A percentile compares a stretch with the other conserved stretches of the same genome.
Conservation (phyloP, 768 basidiomycete species). For the Trametes maxima region DNA sequence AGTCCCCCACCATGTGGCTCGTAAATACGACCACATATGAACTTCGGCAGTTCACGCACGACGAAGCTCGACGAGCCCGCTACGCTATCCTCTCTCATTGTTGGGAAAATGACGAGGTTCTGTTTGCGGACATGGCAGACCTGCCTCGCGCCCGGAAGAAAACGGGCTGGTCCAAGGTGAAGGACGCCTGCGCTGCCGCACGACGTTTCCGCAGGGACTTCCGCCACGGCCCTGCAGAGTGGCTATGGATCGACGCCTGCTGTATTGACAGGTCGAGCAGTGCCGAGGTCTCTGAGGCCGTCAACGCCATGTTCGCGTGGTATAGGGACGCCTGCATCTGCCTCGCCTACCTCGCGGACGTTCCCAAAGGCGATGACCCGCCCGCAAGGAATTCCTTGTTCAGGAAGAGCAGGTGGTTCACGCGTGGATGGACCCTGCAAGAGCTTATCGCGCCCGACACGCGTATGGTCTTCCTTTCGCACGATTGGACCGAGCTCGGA, state of each 20-base stretch:
- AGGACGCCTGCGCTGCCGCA: too few relatives aligned
- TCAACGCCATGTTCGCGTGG: neutral
- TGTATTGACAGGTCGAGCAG: neutral
- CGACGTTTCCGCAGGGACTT: too few relatives aligned
- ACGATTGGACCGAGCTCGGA: neutral
- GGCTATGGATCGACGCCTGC: neutral
- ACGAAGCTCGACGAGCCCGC: neutral
- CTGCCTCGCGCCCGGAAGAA: too few relatives aligned
- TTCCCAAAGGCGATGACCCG: neutral
- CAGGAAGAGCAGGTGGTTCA: too few relatives aligned
- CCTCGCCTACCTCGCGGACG: neutral
- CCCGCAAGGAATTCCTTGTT: neutral
- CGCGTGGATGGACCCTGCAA: neutral
- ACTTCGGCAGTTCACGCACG: neutral
- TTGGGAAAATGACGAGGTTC: neutral
- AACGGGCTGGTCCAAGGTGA: too few relatives aligned
- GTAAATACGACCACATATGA: neutral
- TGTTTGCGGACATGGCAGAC: neutral
- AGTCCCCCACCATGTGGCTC: neutral
- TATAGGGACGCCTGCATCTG: neutral
- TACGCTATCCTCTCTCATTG: neutral
- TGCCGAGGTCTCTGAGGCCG: neutral
- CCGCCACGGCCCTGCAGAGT: neutral
- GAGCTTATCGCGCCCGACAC: neutral
- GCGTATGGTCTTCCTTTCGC: neutral